phyloP scores from a whole-genome alignment of 371 early-diverging fungal genomes.

The Mucor racemosus region DNA sequence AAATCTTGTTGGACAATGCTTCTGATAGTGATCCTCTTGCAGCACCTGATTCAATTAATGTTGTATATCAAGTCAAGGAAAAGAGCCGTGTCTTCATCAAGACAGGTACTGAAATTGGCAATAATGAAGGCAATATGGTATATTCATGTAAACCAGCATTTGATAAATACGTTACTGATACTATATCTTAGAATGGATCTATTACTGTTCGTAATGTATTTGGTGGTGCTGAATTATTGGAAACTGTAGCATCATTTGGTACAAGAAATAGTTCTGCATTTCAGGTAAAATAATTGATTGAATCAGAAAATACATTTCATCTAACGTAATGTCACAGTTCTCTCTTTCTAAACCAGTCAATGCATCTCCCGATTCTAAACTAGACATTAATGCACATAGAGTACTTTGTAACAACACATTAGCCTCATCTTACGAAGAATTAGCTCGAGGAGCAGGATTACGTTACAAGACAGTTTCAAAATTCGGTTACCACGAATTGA shows the following conservation, averaged over 20 bases:
- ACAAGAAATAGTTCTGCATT: slow-evolving; percentile 76
- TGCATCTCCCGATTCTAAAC: slow-evolving; percentile 49
- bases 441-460: slow-evolving; percentile 45
- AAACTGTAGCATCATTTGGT: slow-evolving; percentile 72
- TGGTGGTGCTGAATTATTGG: slow-evolving; percentile 84
- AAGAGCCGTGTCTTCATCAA: slow-evolving; percentile 69
- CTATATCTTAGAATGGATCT: slow-evolving; percentile 57
- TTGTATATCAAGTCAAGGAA: slow-evolving; percentile 73
- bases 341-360: slow-evolving; percentile 47
- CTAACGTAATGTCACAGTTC: slow-evolving; percentile 23
- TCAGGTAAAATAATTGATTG: slow-evolving; percentile 47
- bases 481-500: slow-evolving; percentile 73
- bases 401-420: slow-evolving; percentile 52
- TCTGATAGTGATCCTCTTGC: slow-evolving; percentile 52
- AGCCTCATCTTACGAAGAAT: slow-evolving; percentile 50
- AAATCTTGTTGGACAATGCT: slow-evolving; percentile 70
- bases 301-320: neutral
- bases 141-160: neutral
- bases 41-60: slow-evolving; percentile 64
- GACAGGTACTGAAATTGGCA: slow-evolving; percentile 86
- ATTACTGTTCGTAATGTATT: slow-evolving; percentile 76
- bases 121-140: slow-evolving; percentile 84
- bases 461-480: slow-evolving; percentile 54
- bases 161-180: neutral
- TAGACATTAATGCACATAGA: slow-evolving; percentile 53